Evolutionary conservation across 164 flowering plant genomes (phyloP).

Genomic region (Chimonanthus salicifolius): DNA sequence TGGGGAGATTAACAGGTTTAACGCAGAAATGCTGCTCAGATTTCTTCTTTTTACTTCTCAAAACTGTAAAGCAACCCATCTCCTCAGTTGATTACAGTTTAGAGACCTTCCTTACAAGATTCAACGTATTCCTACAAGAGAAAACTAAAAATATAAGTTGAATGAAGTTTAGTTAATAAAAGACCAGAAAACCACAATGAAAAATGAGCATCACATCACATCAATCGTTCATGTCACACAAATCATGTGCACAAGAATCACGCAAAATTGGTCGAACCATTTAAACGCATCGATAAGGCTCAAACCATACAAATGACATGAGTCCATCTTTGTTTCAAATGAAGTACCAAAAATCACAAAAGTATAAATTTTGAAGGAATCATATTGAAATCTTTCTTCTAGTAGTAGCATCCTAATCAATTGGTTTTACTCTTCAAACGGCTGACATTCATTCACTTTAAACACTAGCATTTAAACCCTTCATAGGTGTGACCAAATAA

Average conservation of each 20-base stretch:
- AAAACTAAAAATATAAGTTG: neutral
- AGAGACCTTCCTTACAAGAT: neutral
- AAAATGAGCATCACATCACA: neutral
- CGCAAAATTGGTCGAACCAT: no score
- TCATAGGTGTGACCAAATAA: no score
- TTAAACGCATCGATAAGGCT: no score
- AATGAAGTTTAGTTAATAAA: neutral
- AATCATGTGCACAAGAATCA: neutral
- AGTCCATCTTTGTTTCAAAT: neutral
- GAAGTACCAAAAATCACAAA: neutral
- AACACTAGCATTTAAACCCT: neutral
- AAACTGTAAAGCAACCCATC: conserved; percentile 88
- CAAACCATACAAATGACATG: neutral
- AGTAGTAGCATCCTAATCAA: neutral
- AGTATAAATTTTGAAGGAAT: neutral
- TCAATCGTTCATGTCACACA: neutral
- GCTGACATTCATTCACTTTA: no score
- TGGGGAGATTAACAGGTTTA: conserved; percentile 40
- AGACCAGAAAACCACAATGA: neutral
- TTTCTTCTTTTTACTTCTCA: conserved; percentile 75
- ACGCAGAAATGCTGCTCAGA: conserved; percentile 27
- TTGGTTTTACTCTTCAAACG: no score
- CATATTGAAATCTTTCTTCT: neutral
- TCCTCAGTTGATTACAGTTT: conserved; percentile 8
- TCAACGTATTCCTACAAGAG: conserved; percentile 14